Evolutionary conservation across 148 eudicot species (phyloP).

Genomic region (Camellia japonica): DNA sequence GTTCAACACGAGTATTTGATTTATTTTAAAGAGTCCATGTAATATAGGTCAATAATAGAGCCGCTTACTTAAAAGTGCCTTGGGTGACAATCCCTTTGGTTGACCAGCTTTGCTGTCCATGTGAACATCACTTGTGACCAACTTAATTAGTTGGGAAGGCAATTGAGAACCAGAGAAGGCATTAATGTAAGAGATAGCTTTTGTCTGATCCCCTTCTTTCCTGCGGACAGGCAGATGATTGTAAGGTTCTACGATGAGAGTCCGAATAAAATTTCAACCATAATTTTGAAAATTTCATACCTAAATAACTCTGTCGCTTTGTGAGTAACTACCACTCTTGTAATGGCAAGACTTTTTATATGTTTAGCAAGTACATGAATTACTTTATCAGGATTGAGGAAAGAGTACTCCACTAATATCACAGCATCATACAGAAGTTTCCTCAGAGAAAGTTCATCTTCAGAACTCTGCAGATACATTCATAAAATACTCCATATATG

Average conservation of each 20-base stretch:
- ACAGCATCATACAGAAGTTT: conserved; percentile 49
- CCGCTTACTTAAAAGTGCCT: conserved; percentile 49
- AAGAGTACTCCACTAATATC: conserved; percentile 48
- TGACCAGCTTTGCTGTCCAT: conserved; percentile 22
- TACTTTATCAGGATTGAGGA: conserved; percentile 31
- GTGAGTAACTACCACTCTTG: conserved; percentile 42
- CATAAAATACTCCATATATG: not conserved
- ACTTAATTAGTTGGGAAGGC: conserved; percentile 38
- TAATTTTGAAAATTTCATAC: conserved; percentile 21
- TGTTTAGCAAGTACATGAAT: conserved; percentile 31
- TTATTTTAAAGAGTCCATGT: too few relatives aligned
- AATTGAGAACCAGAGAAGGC: conserved; percentile 52
- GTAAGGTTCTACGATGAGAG: conserved; percentile 5
- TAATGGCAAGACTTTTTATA: conserved; percentile 28
- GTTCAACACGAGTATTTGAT: too few relatives aligned
- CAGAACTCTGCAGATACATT: conserved; percentile 39
- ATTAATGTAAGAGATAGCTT: conserved; percentile 41
- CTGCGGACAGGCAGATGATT: conserved; percentile 28
- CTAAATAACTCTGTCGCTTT: conserved; percentile 52
- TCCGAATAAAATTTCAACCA: not conserved
- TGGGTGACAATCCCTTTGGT: conserved; percentile 52
- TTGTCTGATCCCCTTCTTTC: conserved; percentile 36
- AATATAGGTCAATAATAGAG: not conserved
- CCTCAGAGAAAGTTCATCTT: conserved; percentile 39
- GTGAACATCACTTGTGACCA: conserved; percentile 34